phyloP scores from a whole-genome alignment of 352 stramenopile species.

The Phytopythium mirpurense region DNA sequence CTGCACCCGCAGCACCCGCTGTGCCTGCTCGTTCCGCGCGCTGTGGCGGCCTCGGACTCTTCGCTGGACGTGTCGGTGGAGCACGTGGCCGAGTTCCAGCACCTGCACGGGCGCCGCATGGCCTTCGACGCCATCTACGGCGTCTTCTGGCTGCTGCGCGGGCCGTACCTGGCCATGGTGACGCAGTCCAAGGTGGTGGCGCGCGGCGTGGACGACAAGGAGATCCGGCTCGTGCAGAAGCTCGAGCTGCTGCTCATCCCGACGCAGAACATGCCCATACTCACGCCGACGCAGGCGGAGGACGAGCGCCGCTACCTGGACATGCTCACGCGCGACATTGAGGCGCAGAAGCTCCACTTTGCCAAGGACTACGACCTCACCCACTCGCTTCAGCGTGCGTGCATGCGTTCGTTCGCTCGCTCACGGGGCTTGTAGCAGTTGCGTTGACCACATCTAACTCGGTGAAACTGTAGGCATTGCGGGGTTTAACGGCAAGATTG shows the following conservation, averaged over 20 bases:
- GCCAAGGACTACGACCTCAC: constrained; percentile 21
- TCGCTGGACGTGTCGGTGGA: constrained; percentile 51
- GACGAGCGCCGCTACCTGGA: constrained; percentile 51
- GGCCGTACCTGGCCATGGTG: constrained; percentile 48
- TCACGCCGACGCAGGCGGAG: constrained; percentile 39
- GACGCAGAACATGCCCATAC: constrained; percentile 44
- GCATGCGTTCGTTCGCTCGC: constrained; percentile 27
- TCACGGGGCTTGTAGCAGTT: too few relatives aligned
- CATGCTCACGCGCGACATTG: constrained; percentile 65
- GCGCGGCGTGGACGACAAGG: constrained; percentile 45
- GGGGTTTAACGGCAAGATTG: constrained; percentile 38
- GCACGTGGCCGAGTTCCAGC: constrained; percentile 50
- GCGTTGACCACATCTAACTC: too few relatives aligned
- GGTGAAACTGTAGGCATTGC: constrained; percentile 55
- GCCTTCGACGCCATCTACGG: constrained; percentile 56
- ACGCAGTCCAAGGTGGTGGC: constrained; percentile 52
- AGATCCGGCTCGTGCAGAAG: constrained; percentile 51
- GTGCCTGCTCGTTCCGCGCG: constrained; percentile 46
- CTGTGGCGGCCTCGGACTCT: constrained; percentile 13
- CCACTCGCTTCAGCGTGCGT: background rate
- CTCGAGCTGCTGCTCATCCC: constrained; percentile 48
- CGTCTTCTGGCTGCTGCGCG: constrained; percentile 55
- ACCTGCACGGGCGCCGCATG: constrained; percentile 52
- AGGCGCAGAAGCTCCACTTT: constrained; percentile 42
- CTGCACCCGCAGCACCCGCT: constrained; percentile 41